These are phyloP conservation scores for Globisporangium recalcitrans DNA, from an alignment of 352 stramenopile genomes.

Conservation along the genomic window DNA sequence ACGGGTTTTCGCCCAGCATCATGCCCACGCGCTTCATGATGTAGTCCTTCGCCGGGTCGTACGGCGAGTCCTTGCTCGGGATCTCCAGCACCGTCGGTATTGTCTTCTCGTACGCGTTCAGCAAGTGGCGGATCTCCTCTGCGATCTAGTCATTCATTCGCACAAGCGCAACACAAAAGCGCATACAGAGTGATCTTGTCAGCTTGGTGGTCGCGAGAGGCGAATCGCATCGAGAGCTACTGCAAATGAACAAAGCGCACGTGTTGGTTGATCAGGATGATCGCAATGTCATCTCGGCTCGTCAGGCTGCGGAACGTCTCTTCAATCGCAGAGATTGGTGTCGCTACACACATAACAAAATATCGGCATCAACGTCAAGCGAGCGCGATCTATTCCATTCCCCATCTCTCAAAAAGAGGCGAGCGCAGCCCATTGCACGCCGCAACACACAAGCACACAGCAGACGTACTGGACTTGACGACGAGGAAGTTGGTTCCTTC, in stretches of 20 bases:
- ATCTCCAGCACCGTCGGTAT: slow-evolving; percentile 99
- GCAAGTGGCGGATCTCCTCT: slow-evolving; percentile 96
- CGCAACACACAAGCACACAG: background rate
- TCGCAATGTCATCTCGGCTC: slow-evolving; percentile 94
- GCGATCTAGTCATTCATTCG: slow-evolving; percentile 65
- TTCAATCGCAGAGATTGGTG: slow-evolving; percentile 86
- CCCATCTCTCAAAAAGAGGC: background rate
- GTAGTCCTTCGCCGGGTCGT: slow-evolving; percentile 98
- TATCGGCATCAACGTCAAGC: background rate
- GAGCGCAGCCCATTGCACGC: background rate
- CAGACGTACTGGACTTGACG: slow-evolving; percentile 88
- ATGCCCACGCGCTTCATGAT: slow-evolving; percentile 98
- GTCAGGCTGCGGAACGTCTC: slow-evolving; percentile 92
- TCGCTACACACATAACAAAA: slow-evolving; percentile 38
- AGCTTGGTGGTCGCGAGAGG: background rate
- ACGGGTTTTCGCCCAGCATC: slow-evolving; percentile 81
- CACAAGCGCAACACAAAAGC: background rate
- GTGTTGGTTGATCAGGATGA: slow-evolving; percentile 99
- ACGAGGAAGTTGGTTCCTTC: slow-evolving; percentile 97
- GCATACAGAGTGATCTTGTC: background rate
- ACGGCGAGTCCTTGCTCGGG: slow-evolving; percentile 93
- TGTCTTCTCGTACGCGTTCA: slow-evolving; percentile 97
- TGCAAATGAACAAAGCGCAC: slow-evolving; percentile 37
- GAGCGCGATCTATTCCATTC: background rate
- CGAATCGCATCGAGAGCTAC: background rate